Evolutionary conservation across 371 early-diverging fungal species (phyloP), one percentile per base, ranked within the genome.

Genomic region (Phascolomyces articulosus): DNA sequence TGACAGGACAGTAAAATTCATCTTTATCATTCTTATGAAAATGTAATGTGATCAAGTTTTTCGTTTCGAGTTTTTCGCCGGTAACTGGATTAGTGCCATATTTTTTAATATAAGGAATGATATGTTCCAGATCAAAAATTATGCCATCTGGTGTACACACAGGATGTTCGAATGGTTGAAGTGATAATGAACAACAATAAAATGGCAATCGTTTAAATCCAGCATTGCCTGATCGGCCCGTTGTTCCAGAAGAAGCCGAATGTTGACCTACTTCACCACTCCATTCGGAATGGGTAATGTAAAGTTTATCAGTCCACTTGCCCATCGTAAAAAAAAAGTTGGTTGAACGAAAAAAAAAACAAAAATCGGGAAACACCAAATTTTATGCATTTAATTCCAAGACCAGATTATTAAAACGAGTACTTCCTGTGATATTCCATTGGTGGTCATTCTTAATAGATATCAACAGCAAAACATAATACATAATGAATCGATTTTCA

Each of bases 271-370:
- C 89, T 58, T 92, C 88, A 29, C 91, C 90, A 47, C 90, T 82
- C 95, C 96, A 96, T 79, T 97, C 97, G 26, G 91, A 90, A 74
- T 93, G 93, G 4, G 95, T 93, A 58, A 94, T 92, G 74, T 91
- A 94, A 51, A 89, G 69, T 62, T 85, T 85, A 29, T 85, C 85
- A 15, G 85, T 85, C 75, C 81, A 78, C 53, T 80, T 80, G 54
- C 81, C 81, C 81, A 80, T 80, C 20, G 47, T 63, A 18, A 65
- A 64, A 44, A 51, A 23, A 26, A 7, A n/a, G 27, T 27, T 41
- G 23, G 40, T 44, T 8, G 8, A 18, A 4, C 1, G 44, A n/a
- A n/a, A 44, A 44, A 16, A 44, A 44, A 13, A 38, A 38, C 6
- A 38, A 9, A 13, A 13, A 38, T 9, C 38, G 6, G 38, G 8